Evolutionary conservation across 768 basidiomycete species (phyloP), one percentile per base, ranked within the genome.

Genomic region (Psilocybe subaeruginosa): DNA sequence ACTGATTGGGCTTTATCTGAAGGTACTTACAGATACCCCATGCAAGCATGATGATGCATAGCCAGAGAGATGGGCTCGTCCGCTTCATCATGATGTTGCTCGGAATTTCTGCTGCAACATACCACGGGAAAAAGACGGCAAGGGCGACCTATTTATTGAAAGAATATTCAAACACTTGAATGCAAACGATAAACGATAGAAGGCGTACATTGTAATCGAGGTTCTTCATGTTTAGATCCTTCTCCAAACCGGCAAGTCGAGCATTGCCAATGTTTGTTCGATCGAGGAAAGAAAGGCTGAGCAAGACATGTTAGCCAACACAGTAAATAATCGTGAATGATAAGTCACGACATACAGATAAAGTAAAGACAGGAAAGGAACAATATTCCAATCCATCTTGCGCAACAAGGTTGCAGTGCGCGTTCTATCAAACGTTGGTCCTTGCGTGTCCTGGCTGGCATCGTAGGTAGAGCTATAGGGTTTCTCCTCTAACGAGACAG

Each of bases 41-140:
- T 1, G 65, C 66, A 17, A 72, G n/a, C 72, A 74, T 74, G 58
- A 73, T 73, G 37, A 73, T 66, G 63, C 68, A 73, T 16, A 74
- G 67, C 72, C 73, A 73, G 19, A 72, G 63, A 1, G 72, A 74
- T 2, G 73, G 72, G 59, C 73, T 72, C 49, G 71, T 74, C 7
- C 72, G 63, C 64, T 73, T 74, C 72, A 74, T 72, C 71, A 74
- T 72, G 53, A 74, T 64, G 47, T 74, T 74, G 58, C 70, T 71
- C 7, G 73, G 73, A 54, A 74, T 73, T 55, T 74, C 73, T 4
- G 73, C 73, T 0, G 66, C 61, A 50, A 74, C 72, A 58, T 74
- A 74, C 60, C 62, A 72, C 9, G 72, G 73, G 59, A 73, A 73
- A 65, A 73, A 73, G 8, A 74, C 71, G 14, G 73, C 65, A 35